Evolutionary conservation across 148 eudicot species (phyloP), one percentile per base, ranked within the genome.

Genomic region (Rhododendron henanense): DNA sequence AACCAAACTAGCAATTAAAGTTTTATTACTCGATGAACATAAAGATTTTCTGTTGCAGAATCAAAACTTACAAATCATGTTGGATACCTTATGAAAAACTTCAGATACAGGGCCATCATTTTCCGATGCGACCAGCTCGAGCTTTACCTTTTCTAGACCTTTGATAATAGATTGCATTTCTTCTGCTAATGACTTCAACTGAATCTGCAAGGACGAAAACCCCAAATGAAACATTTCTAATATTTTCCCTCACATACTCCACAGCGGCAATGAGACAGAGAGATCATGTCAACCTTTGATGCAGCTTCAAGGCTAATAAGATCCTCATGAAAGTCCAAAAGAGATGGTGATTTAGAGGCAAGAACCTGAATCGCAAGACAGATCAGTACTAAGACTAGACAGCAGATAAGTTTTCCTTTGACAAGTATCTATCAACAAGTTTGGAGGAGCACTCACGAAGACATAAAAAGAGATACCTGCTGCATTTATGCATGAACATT

Each of bases 91-190:
- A 44, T 87, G 90, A 84, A 96, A 96, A 87, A 85, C 86, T 83
- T 95, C 94, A 85, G 99, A 96, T 86, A 96, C 95, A 85, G 96
- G 95, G 45, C 99, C 99, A 90, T 96, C 98, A 85, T 91, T 94
- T 86, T 90, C 99, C 74, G 99, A 96, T 59, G 98, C 96, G 85
- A 77, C 86, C 84, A 93, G 85, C 89, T 96, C 99, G 90, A 92
- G 96, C 85, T 94, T 94, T 81, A 96, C 95, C 91, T 95, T 96
- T 86, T 94, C 98, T 77, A 95, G 82, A 73, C 98, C 97, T 90
- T 96, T 96, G 74, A 90, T 92, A 85, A 96, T 94, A 74, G 98
- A 93, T 91, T 96, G 99, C 99, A 96, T 96, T 91, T 96, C 99
- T 92, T 96, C 99, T 67, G 99, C 99, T 84, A 96, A 92, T 61